Percentiles rank a stretch among this genome's conserved stretches.
Conservation (phyloP, 805 yeast species). For the Hanseniaspora lindneri region DNA sequence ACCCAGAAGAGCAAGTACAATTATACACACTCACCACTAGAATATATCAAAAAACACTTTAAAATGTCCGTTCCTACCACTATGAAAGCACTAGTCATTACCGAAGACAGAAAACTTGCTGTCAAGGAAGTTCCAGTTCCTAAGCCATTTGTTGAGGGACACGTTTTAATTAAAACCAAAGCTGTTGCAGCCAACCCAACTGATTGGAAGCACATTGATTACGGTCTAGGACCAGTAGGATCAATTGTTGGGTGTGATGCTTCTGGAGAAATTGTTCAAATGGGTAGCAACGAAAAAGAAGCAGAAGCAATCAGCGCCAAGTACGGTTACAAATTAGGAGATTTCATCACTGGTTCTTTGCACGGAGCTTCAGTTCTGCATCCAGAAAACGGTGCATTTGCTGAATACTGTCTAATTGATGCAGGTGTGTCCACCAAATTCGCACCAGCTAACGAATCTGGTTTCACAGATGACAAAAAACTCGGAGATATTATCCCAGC, state of each 20-base stretch:
- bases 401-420: slow-evolving; percentile 38
- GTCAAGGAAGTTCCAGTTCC: slow-evolving; percentile 28
- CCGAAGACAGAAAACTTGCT: slow-evolving; percentile 26
- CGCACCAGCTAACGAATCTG: slow-evolving; percentile 14
- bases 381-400: slow-evolving; percentile 46
- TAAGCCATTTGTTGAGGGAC: slow-evolving; percentile 26
- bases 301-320: slow-evolving; percentile 20
- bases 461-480: slow-evolving; percentile 19
- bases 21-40: too few species aligned
- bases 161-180: slow-evolving; percentile 37
- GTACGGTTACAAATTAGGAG: slow-evolving; percentile 35
- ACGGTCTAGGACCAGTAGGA: slow-evolving; percentile 35
- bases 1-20: too few species aligned
- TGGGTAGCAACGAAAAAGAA: slow-evolving; percentile 33
- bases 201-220: slow-evolving; percentile 52
- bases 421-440: slow-evolving; percentile 17
- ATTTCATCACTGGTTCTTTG: slow-evolving; percentile 40
- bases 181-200: slow-evolving; percentile 57
- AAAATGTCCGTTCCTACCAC: slow-evolving; percentile 22
- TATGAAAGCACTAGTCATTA: slow-evolving; percentile 35
- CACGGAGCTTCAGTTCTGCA: slow-evolving; percentile 40
- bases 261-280: slow-evolving; percentile 45
- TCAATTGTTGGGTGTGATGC: slow-evolving; percentile 48
- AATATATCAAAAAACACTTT: too few species aligned
- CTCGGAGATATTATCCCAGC: slow-evolving; percentile 24